Conservation (phyloP, 192 early-diverging fungal species). For the Coemansia sp. region DNA sequence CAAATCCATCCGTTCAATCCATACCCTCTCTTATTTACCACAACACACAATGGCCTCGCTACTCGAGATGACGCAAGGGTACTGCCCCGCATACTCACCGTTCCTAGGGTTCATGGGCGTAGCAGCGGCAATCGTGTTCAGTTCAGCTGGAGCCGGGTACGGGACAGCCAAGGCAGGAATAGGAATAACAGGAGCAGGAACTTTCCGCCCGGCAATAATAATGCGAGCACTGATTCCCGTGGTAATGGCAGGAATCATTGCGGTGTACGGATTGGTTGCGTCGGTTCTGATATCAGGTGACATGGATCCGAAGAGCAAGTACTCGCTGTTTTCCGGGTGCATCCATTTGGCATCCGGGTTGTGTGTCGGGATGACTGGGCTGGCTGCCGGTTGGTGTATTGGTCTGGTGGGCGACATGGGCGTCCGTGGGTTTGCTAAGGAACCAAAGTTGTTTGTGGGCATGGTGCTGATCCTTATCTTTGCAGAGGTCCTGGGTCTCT, state of each 20-base stretch:
- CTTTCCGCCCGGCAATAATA: constrained; percentile 89
- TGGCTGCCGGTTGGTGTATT: constrained; percentile 96
- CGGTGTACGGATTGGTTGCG: constrained; percentile 96
- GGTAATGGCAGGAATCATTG: constrained; percentile 99
- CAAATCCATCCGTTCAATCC: too few relatives aligned
- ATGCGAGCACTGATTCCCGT: constrained; percentile 92
- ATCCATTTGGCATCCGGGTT: constrained; percentile 93
- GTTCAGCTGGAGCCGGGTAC: constrained; percentile 93
- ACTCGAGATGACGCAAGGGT: constrained; percentile 42
- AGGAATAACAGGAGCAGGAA: constrained; percentile 92
- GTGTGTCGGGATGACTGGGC: constrained; percentile 83
- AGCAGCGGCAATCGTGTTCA: constrained; percentile 65
- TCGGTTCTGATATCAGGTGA: constrained; percentile 85
- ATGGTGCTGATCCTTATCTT: constrained; percentile 99
- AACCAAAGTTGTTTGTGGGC: constrained; percentile 86
- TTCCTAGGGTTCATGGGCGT: constrained; percentile 62
- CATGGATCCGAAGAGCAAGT: constrained; percentile 40
- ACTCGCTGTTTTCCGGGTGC: constrained; percentile 67
- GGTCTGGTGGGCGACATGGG: constrained; percentile 97
- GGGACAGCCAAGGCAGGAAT: constrained; percentile 97
- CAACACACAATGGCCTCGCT: constrained; percentile 20
- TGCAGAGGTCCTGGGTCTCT: constrained; percentile 97
- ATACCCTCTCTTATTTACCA: background rate
- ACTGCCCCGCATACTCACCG: constrained; percentile 56
- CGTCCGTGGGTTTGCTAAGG: constrained; percentile 86